Conservation (phyloP, 1,284 basidiomycete species). For the Microbotryum violaceum region DNA sequence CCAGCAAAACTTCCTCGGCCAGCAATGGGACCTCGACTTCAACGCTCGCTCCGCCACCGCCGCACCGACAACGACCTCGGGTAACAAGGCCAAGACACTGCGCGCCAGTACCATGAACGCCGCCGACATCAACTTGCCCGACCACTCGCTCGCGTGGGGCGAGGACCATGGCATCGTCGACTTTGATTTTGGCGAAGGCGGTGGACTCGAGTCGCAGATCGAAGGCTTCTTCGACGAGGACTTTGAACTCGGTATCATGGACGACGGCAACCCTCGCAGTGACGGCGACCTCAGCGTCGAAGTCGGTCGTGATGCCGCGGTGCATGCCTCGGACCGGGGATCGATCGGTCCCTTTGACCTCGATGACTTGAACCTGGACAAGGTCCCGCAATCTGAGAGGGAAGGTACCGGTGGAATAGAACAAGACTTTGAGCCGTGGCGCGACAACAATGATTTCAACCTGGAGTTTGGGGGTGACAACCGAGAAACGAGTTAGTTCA, state of each 20-base stretch:
- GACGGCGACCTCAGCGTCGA: conserved; percentile 23
- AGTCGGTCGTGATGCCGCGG: conserved; percentile 18
- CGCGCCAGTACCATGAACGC: conserved; percentile 19
- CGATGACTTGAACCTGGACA: conserved; percentile 8
- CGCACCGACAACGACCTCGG: conserved; percentile 6
- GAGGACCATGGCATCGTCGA: conserved; percentile 8
- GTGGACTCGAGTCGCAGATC: not conserved
- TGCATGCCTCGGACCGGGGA: conserved; percentile 22
- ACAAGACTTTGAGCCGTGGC: conserved; percentile 11
- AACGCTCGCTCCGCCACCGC: conserved; percentile 12
- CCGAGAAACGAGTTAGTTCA: conserved; percentile 6
- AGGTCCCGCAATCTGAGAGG: conserved; percentile 4
- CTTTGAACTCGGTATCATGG: conserved; percentile 24
- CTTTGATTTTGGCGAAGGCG: not conserved
- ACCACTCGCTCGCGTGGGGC: conserved; percentile 14
- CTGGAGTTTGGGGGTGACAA: conserved; percentile 8
- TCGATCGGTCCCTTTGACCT: conserved; percentile 18
- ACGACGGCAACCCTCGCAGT: conserved; percentile 16
- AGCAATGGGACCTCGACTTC: conserved; percentile 23
- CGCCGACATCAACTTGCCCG: conserved; percentile 35
- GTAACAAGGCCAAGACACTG: conserved; percentile 15
- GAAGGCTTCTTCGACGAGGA: conserved; percentile 9
- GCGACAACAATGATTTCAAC: conserved; percentile 9
- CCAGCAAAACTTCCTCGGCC: conserved; percentile 14
- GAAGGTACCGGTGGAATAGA: not conserved